Conservation (phyloP, 768 basidiomycete genomes). For the Mycena galopus region DNA sequence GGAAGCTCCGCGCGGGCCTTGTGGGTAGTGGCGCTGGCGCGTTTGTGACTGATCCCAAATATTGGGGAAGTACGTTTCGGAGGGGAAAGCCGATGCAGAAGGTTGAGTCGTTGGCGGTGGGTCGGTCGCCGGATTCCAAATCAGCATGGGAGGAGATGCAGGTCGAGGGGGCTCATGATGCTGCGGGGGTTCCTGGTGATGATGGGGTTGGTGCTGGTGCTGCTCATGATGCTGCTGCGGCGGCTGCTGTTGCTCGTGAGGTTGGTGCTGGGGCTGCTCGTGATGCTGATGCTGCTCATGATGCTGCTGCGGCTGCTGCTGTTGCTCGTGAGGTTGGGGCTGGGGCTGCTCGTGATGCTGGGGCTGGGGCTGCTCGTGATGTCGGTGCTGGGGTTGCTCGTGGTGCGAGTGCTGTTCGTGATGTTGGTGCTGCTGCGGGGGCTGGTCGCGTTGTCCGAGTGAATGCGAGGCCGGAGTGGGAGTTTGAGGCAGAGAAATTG, state of each 20-base stretch:
- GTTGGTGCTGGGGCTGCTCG: slow-evolving; percentile 15
- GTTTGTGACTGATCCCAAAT: slow-evolving; percentile 82
- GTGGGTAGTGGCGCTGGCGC: slow-evolving; percentile 54
- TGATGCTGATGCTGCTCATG: slow-evolving; percentile 35
- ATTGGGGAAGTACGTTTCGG: slow-evolving; percentile 85
- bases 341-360: neutral
- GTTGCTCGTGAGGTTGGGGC: neutral
- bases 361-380: neutral
- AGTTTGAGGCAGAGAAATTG: slow-evolving; percentile 64
- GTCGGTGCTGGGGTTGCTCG: neutral
- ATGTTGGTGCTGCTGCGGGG: slow-evolving; percentile 39
- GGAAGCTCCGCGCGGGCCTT: slow-evolving; percentile 47
- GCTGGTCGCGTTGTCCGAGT: slow-evolving; percentile 27
- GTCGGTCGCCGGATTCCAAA: slow-evolving; percentile 87
- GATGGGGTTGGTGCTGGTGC: slow-evolving; percentile 37
- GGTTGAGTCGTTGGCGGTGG: slow-evolving; percentile 80
- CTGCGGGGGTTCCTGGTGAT: slow-evolving; percentile 14
- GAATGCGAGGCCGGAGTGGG: slow-evolving; percentile 47
- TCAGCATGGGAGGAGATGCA: slow-evolving; percentile 71
- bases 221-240: slow-evolving; percentile 41
- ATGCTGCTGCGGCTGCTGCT: neutral
- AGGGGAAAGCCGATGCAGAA: slow-evolving; percentile 70
- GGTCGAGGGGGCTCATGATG: slow-evolving; percentile 56
- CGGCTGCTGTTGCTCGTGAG: slow-evolving; percentile 11
- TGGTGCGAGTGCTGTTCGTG: slow-evolving; percentile 30